phyloP scores from a whole-genome alignment of 1,284 basidiomycete species.

The Melampsora abietis-canadensis region DNA sequence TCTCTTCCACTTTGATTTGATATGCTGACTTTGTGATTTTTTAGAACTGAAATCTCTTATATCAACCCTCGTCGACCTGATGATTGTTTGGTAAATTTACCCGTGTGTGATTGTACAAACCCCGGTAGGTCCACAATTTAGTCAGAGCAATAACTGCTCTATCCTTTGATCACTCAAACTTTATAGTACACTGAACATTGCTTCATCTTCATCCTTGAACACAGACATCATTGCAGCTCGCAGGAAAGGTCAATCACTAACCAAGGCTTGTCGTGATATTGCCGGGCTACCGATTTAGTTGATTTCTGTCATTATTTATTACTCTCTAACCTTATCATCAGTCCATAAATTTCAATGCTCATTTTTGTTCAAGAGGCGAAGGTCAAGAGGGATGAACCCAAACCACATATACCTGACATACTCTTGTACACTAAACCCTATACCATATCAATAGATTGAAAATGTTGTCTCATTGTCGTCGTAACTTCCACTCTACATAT shows the following conservation, averaged over 20 bases:
- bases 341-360: no score
- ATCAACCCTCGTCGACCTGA: conserved; percentile 9
- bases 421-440: background rate
- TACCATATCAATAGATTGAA: background rate
- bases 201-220: background rate
- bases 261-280: conserved; percentile 33
- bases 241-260: conserved; percentile 22
- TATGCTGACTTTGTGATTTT: background rate
- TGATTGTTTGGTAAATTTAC: conserved; percentile 30
- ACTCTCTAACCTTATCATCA: no score
- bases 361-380: no score
- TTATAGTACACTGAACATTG: background rate
- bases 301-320: background rate
- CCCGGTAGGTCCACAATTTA: conserved; percentile 12
- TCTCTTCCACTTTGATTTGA: background rate
- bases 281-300: conserved; percentile 32
- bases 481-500: no score
- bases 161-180: background rate
- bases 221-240: conserved; percentile 5
- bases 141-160: background rate
- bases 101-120: conserved; percentile 37
- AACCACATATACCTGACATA: no score
- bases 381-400: no score
- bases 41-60: conserved; percentile 13
- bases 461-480: background rate